Base-by-base conservation (phyloP, 2,329 filamentous ascomycete species). In the Chaetothyriales sp. region DNA sequence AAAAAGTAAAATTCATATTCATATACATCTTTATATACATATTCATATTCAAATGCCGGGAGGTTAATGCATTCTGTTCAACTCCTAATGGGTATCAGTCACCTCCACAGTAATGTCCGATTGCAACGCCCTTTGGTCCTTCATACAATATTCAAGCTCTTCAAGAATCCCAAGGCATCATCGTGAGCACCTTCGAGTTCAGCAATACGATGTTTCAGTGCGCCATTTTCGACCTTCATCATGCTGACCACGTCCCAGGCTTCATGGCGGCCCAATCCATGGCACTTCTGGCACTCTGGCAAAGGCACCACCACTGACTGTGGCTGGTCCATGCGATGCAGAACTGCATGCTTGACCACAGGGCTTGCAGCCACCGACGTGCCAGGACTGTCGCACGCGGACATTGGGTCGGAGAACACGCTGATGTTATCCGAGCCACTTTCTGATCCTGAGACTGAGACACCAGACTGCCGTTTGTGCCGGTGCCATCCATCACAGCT, bases 121-220 rank as follows among this genome's bases (percentile, higher is more conserved):
- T 39, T 39, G 32, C 32, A 10, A 39, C 32, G 15, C 12, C 32
- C 32, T 15, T 39, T 12, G 5, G 32, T 15, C 32, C 32, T 26
- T 50, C 22, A 57, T 19, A 49, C 39, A 36, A 58, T 48, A 26
- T 52, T 55, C 39, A 58, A 49, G 8, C 55, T 53, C 25, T 49
- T 55, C 49, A 60, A 44, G 36, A 60, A 52, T 48, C 55, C 71
- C 55, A 81, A 68, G 47, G 74, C 76, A 43, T 75, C 72, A 50
- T 81, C 77, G 47, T 80, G 68, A 18, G 71, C 71, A 43, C 68
- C 64, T 59, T 80, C 75, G 36, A 81, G 64, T 48, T 75, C 70
- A 9, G 69, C 68, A 2, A 81, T 67, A 46, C 76, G 67, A 44
- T 67, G 64, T 58, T 76, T 74, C 46, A 81, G 62, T 6, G 67